Conservation (phyloP, 345 rosid species). For the Lenwebbia sp. region DNA sequence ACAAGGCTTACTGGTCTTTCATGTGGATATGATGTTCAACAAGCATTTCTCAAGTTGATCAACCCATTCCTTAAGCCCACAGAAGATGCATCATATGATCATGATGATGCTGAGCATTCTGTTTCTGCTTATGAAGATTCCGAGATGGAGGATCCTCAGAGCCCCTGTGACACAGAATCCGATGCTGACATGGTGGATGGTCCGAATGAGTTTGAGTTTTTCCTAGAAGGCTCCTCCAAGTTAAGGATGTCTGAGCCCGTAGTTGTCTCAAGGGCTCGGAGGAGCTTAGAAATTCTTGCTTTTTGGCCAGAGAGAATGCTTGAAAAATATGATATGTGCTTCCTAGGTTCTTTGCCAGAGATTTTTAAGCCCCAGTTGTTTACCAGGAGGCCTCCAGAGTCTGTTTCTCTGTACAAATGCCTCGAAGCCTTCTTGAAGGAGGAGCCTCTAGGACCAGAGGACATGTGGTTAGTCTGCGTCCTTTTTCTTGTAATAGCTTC, state of each 20-base stretch:
- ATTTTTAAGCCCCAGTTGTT: constrained; percentile 33
- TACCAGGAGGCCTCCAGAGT: constrained; percentile 38
- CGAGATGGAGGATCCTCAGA: constrained; percentile 20
- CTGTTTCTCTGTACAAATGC: constrained; percentile 47
- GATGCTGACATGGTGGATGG: constrained; percentile 25
- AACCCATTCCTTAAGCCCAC: constrained; percentile 30
- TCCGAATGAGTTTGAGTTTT: constrained; percentile 25
- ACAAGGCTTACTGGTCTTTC: constrained; percentile 22
- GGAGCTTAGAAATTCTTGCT: constrained; percentile 18
- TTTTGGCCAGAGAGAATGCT: constrained; percentile 38
- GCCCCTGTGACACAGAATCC: constrained; percentile 14
- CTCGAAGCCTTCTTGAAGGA: constrained; percentile 67
- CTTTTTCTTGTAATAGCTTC: neutral
- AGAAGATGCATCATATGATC: constrained; percentile 16
- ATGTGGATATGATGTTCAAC: constrained; percentile 26
- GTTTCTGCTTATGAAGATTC: constrained; percentile 20
- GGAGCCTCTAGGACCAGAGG: constrained; percentile 74
- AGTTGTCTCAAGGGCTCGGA: constrained; percentile 3
- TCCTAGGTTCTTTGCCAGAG: constrained; percentile 39
- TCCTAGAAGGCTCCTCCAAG: neutral
- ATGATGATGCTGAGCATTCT: constrained; percentile 15
- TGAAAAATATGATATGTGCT: constrained; percentile 26
- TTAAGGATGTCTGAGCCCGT: constrained; percentile 22
- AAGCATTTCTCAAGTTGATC: constrained; percentile 33
- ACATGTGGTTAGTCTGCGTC: constrained; percentile 51